phyloP scores from a whole-genome alignment of 1,284 basidiomycete genomes.

The Malassezia furfur region DNA sequence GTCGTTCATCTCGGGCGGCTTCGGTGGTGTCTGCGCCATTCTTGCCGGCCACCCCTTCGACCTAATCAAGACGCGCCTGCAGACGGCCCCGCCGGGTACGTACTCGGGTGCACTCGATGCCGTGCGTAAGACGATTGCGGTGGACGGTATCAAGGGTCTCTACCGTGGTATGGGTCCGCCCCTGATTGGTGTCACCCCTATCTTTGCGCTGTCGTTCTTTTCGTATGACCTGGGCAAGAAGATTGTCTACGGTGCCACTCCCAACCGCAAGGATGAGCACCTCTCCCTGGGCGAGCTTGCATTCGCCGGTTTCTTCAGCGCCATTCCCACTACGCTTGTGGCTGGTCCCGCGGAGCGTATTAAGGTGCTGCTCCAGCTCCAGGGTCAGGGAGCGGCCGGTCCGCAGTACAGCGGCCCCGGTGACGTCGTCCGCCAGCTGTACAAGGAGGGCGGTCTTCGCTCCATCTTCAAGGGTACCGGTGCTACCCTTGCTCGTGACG shows the following conservation, averaged over 20 bases:
- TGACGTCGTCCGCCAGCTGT: constrained; percentile 82
- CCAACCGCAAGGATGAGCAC: constrained; percentile 57
- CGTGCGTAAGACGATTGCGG: constrained; percentile 75
- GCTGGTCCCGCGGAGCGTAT: constrained; percentile 94
- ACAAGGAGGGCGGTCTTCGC: constrained; percentile 82
- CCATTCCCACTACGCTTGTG: constrained; percentile 80
- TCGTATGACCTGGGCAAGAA: constrained; percentile 90
- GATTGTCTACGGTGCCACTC: constrained; percentile 61
- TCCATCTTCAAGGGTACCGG: constrained; percentile 87
- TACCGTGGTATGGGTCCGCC: constrained; percentile 66
- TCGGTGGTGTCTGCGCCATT: constrained; percentile 76
- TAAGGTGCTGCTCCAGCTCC: constrained; percentile 85
- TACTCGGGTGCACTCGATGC: constrained; percentile 92
- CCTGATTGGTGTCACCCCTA: constrained; percentile 89
- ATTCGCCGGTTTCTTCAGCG: constrained; percentile 84
- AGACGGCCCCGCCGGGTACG: constrained; percentile 78
- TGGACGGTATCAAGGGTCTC: constrained; percentile 77
- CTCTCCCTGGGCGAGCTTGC: constrained; percentile 78
- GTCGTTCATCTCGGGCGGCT: constrained; percentile 59
- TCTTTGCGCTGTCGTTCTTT: constrained; percentile 98
- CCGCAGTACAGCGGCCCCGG: constrained; percentile 79
- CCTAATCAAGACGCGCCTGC: constrained; percentile 81
- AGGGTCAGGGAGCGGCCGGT: constrained; percentile 65
- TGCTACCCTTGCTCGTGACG: constrained; percentile 86
- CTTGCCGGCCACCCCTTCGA: constrained; percentile 96